These are phyloP conservation scores for Jaminaea rosea DNA, from an alignment of 1,284 basidiomycete genomes.

Conservation along the genomic window DNA sequence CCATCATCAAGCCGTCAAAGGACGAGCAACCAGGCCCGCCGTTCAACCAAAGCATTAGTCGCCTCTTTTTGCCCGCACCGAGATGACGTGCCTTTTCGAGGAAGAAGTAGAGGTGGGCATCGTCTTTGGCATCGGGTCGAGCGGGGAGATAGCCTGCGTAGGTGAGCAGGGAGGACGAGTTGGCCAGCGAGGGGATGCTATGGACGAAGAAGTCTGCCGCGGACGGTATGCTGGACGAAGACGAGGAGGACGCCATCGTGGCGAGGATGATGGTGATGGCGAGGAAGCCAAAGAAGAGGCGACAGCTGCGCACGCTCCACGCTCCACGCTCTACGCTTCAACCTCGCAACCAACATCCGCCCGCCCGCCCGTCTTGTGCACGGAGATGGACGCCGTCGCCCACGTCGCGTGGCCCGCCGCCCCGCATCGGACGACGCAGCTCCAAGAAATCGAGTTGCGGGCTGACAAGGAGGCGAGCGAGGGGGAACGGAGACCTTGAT, in stretches of 20 bases:
- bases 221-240: background rate
- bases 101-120: slow-evolving; percentile 78
- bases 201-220: slow-evolving; percentile 12
- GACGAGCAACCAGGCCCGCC: slow-evolving; percentile 84
- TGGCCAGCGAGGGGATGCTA: slow-evolving; percentile 5
- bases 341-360: too few species aligned
- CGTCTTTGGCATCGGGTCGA: slow-evolving; percentile 30
- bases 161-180: slow-evolving; percentile 11
- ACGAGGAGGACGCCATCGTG: background rate
- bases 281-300: too few species aligned
- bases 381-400: too few species aligned
- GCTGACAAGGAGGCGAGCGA: too few species aligned
- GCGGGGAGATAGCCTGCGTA: slow-evolving; percentile 40
- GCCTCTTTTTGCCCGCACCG: slow-evolving; percentile 66
- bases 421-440: too few species aligned
- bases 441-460: too few species aligned
- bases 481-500: too few species aligned
- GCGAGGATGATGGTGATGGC: too few species aligned
- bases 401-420: too few species aligned
- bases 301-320: too few species aligned
- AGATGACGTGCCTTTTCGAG: slow-evolving; percentile 72
- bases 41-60: slow-evolving; percentile 94
- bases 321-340: too few species aligned
- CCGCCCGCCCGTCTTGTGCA: too few species aligned
- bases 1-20: slow-evolving; percentile 97